Evolutionary conservation across 352 stramenopile species (phyloP), one percentile per base, ranked within the genome.

Genomic region (Phytopythium delawarense): DNA sequence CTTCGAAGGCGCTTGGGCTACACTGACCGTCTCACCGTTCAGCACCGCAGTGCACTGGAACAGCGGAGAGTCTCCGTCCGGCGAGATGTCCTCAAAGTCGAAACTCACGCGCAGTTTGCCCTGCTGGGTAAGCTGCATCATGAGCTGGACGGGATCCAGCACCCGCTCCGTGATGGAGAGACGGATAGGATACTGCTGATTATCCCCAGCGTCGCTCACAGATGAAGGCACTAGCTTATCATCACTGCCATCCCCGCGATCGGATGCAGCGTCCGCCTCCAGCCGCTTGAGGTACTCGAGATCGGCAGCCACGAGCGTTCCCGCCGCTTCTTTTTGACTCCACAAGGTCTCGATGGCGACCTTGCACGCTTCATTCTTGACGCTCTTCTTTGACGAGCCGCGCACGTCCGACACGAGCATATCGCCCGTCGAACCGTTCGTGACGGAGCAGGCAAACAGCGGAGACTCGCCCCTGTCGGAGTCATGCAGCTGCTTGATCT

Each of bases 341-440:
- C 88, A 88, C 0, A 97, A 63, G 57, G 87, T 93, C 45, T 94
- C 76, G 42, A 90, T 89, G 8, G 73, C 78, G 25, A 72, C 61
- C 72, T 82, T 84, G 20, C 74, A 75, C 1, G 81, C 80, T 6
- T 89, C 74, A 18, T 88, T 89, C 62, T 96, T 89, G 9, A 71
- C 81, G 5, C 69, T 25, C 45, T 91, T 92, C 71, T 96, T 92
- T 0, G 81, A 92, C 1, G 58, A 39, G 0, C 51, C 85, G 56
- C 78, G 70, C 1, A 98, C 61, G 18, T 74, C 73, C 39, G 74
- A 57, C 16, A 75, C 79, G 12, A 92, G 69, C 0, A 77, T 59
- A 6, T 71, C 57, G 0, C 67, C 66, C 5, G 76, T 84, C 0
- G 65, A 72, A 5, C 56, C 71, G 59, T 92, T 77, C 11, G 54